Conservation (phyloP, 805 yeast genomes). For the Teunomyces cretensis region DNA sequence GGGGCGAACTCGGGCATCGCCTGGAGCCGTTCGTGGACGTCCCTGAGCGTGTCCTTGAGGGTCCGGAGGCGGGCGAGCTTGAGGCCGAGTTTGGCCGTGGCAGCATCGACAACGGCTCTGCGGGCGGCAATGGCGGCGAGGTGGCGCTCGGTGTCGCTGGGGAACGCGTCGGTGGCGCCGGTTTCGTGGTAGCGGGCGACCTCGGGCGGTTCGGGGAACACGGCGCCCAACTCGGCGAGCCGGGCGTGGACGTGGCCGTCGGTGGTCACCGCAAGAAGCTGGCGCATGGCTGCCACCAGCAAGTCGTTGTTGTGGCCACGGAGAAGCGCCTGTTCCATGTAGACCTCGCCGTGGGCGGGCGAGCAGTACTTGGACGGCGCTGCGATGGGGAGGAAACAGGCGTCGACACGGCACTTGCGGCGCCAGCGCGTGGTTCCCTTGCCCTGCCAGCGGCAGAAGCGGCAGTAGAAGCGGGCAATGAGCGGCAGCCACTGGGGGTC, state of each 20-base stretch:
- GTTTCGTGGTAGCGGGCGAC: slow-evolving; percentile 22
- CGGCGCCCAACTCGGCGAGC: slow-evolving; percentile 26
- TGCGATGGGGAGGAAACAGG: slow-evolving; percentile 57
- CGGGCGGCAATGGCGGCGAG: slow-evolving; percentile 20
- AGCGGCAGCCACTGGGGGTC: slow-evolving; percentile 50
- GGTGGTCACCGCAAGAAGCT: slow-evolving; percentile 22
- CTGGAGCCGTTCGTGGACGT: slow-evolving; percentile 33
- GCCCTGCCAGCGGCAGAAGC: slow-evolving; percentile 60
- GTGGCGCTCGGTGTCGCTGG: slow-evolving; percentile 14
- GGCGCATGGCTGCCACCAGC: slow-evolving; percentile 21
- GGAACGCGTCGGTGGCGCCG: slow-evolving; percentile 17
- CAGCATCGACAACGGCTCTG: slow-evolving; percentile 12
- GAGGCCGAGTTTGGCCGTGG: slow-evolving; percentile 12
- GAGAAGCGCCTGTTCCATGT: slow-evolving; percentile 30
- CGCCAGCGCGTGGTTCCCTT: slow-evolving; percentile 66
- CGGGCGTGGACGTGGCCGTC: slow-evolving; percentile 18
- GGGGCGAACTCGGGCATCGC: slow-evolving; percentile 9
- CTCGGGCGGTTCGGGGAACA: slow-evolving; percentile 44
- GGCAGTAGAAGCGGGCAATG: slow-evolving; percentile 68
- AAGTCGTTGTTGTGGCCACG: slow-evolving; percentile 14
- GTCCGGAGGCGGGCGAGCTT: slow-evolving; percentile 23
- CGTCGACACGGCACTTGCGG: slow-evolving; percentile 63
- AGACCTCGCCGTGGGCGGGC: slow-evolving; percentile 63
- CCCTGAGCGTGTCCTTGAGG: slow-evolving; percentile 36
- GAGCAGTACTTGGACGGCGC: slow-evolving; percentile 70